These are phyloP conservation scores for Ceratocystiopsis brevicomis DNA, from an alignment of 2,329 filamentous ascomycete genomes.

Conservation along the genomic window DNA sequence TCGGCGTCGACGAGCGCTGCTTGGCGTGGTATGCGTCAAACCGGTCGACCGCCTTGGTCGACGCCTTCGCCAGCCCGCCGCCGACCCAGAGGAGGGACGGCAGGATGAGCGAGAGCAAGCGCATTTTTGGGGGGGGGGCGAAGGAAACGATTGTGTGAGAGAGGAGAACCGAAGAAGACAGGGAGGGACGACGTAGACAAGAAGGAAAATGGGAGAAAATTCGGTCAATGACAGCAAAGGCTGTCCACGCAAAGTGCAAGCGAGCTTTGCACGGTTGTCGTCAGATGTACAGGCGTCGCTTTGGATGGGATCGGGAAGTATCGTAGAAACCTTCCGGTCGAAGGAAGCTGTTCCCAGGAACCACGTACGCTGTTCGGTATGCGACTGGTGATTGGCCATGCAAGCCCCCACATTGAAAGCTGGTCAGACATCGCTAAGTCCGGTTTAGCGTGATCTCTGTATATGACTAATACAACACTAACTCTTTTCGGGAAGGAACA, in stretches of 20 bases:
- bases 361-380: constrained; percentile 8
- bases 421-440: not conserved
- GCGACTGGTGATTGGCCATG: constrained; percentile 5
- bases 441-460: no score
- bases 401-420: not conserved
- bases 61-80: constrained; percentile 40
- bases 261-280: no score
- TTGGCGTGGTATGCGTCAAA: constrained; percentile 56
- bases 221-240: no score
- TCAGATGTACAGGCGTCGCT: no score
- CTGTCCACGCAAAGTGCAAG: no score
- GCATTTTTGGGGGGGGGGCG: constrained; percentile 35
- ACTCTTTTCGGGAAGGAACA: not conserved
- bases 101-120: constrained; percentile 43
- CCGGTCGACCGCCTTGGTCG: constrained; percentile 30
- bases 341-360: constrained; percentile 6
- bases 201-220: not conserved
- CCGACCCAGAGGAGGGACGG: constrained; percentile 43
- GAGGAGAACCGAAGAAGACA: not conserved
- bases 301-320: no score
- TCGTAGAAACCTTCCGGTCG: not conserved
- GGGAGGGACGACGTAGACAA: not conserved
- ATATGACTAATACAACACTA: not conserved
- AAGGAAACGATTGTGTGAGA: not conserved
- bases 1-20: constrained; percentile 41